Evolutionary conservation across 164 flowering plant species (phyloP), one percentile per base, ranked within the genome.

Genomic region (Piper longum): DNA sequence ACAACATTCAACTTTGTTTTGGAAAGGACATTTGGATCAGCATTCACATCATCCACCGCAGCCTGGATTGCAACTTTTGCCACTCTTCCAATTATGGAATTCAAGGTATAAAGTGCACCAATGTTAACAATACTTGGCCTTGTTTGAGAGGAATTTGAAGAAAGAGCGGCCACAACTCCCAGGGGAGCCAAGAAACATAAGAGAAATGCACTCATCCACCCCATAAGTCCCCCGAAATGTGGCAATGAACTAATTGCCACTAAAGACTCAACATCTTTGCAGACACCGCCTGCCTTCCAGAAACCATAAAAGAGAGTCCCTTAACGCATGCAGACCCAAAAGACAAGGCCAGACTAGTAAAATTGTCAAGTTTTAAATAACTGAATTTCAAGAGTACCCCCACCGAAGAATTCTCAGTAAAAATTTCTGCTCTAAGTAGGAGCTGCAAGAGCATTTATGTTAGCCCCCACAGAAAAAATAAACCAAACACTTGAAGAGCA

Each of bases 31-130:
- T 56, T 77, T 0, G 83, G 52, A 70, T 87, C 74, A 12, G 88
- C 75, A 77, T 91, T 91, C 17, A 91, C 84, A 74, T 88, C 98
- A 62, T 75, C 79, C 26, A 85, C 71, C 0, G 98, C 98, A 62
- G 82, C 80, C n/a, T 4, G n/a, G 68, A 91, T 76, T 6, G 85
- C 98, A 39, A 79, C 77, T 52, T 59, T 70, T 13, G 81, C 87
- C 0, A 78, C 82, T 75, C 78, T 76, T 54, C 98, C 98, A 62
- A 84, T 83, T 0, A 69, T 76, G 1, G 98, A 86, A 69, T 85
- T 59, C 13, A 66, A 67, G 43, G 90, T 81, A 64, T 85, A 81
- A 56, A 91, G 61, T 64, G 77, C 84, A 42, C 95, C 98, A 44
- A 91, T 66, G 66, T 78, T 87, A 64, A 85, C 83, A 61, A 71